Evolutionary conservation across 2,329 filamentous ascomycete species (phyloP).

Genomic region (Xylariaceae sp.): DNA sequence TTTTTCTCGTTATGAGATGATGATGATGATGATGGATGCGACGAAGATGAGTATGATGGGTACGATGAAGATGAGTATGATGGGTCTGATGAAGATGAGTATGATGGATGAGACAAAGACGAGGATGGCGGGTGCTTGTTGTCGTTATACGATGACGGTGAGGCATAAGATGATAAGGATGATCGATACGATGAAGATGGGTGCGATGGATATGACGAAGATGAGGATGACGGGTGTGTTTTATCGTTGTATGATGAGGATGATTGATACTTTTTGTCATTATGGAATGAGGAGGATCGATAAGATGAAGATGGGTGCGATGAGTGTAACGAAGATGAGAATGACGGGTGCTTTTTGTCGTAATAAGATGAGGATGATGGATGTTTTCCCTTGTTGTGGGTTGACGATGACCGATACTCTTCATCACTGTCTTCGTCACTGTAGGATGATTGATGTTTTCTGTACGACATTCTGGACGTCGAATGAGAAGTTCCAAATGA

Average conservation of each 20-base stretch:
- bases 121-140: not conserved
- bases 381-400: not conserved
- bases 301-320: not conserved
- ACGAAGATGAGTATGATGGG: not conserved
- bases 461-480: not conserved
- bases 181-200: not conserved
- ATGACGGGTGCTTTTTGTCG: not conserved
- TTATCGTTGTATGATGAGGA: not conserved
- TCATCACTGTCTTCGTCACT: not conserved
- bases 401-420: not conserved
- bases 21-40: not conserved
- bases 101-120: not conserved
- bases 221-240: not conserved
- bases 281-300: not conserved
- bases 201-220: not conserved
- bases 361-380: not conserved
- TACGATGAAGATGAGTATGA: not conserved
- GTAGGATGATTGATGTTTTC: not conserved
- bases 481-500: not conserved
- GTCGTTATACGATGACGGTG: not conserved
- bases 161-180: not conserved
- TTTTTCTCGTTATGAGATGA: too few relatives aligned
- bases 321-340: not conserved
- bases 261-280: not conserved
- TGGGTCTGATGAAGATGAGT: not conserved